Percentiles rank a stretch among this genome's conserved stretches.
Evolutionary conservation across 208 protist genomes (phyloP).

Genomic region (Crithidia sp.): DNA sequence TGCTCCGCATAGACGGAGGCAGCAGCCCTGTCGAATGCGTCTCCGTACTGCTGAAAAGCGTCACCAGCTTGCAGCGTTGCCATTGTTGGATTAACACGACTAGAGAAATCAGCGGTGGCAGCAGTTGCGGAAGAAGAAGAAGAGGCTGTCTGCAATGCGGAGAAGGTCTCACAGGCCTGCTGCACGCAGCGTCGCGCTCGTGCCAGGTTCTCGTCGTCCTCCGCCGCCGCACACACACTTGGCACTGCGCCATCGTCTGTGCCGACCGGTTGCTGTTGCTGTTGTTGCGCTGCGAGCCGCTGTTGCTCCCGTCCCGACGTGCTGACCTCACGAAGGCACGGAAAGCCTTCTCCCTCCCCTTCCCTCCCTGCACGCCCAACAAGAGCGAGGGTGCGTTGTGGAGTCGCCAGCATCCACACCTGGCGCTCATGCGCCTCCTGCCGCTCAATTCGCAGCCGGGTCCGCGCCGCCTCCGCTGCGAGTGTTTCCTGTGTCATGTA

Average conservation of each 20-base stretch:
- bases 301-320: too few species aligned
- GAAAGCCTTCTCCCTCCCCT: too few species aligned
- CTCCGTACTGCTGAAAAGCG: not conserved
- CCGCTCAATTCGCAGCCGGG: not conserved
- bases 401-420: not conserved
- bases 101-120: too few species aligned
- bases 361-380: too few species aligned
- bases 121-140: not conserved
- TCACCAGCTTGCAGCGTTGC: not conserved
- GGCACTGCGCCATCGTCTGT: too few species aligned
- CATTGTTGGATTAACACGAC: not conserved
- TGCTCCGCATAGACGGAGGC: conserved; percentile 20
- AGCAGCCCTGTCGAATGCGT: conserved; percentile 19
- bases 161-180: not conserved
- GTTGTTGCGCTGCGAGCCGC: too few species aligned
- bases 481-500: not conserved
- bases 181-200: not conserved
- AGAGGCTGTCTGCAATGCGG: not conserved
- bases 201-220: not conserved
- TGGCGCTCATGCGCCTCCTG: conserved; percentile 13
- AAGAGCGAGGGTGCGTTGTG: too few species aligned
- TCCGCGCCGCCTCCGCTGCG: not conserved
- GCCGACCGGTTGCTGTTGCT: too few species aligned
- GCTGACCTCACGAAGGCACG: too few species aligned
- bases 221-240: too few species aligned